Base-by-base conservation (phyloP, 2,329 filamentous ascomycete genomes). In the Grosmannia serpens region DNA sequence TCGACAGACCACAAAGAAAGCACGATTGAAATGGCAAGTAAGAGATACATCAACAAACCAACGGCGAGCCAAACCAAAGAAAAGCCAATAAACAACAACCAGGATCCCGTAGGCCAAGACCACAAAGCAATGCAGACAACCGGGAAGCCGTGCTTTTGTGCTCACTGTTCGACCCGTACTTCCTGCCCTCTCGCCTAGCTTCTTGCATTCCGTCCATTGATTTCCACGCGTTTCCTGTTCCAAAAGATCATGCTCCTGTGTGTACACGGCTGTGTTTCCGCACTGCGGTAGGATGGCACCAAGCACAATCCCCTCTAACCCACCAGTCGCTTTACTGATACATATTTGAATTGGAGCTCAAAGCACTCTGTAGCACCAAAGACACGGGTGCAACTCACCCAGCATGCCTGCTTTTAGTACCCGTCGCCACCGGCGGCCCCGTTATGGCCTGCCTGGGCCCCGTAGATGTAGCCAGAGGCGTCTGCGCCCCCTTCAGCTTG, bases 401-500 rank as follows among this genome's bases (percentile, higher is more conserved):
- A 41, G 47, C 27, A 22, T 24, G 41, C 26, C 13, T 22, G 20
- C 0, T n/a, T 10, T 44, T 75, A 81, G 67, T 81, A 84, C 53
- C 74, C 74, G 35, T 83, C 81, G 53, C 73, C 74, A 51, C 74
- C 70, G 27, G 73, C 70, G n/a, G 80, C 73, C 44, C 82, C 83
- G 66, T 85, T 85, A 64, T 85, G 82, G 31, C 77, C 77, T 41
- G 74, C 67, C 64, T 82, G 78, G n/a, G 73, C 71, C 33, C 70
- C 70, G 65, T 83, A 84, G 67, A 83, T 75, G 66, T 82, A 83
- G 65, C 68, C 68, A 41, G 70, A 65, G 17, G 64, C 63, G 38
- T 74, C 73, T 26, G 71, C 71, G 50, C 70, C 70, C 20, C 73
- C 71, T 62, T 81, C 78, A 27, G 71, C 69, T 52, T 73, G 72